Conservation (phyloP, 768 basidiomycete genomes). For the Tricholoma sp. region DNA sequence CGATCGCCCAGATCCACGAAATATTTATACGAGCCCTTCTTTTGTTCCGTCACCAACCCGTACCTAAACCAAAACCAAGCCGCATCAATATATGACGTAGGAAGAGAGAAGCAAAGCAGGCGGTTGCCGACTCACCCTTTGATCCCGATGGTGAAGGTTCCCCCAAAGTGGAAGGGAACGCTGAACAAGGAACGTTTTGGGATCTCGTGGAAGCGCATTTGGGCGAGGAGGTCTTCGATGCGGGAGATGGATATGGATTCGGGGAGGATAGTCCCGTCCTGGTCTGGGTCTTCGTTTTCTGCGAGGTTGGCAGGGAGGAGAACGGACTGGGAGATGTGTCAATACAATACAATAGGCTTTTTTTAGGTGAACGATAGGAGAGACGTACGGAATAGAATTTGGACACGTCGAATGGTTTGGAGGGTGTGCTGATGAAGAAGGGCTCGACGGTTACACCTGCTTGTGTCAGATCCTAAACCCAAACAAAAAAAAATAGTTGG, state of each 20-base stretch:
- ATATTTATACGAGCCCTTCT: conserved; percentile 76
- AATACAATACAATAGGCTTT: too few species aligned
- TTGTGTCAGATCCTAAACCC: conserved; percentile 77
- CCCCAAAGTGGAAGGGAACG: conserved; percentile 74
- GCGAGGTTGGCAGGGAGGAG: conserved; percentile 49
- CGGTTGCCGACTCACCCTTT: conserved; percentile 56
- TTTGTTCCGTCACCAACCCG: conserved; percentile 83
- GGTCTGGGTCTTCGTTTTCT: conserved; percentile 40
- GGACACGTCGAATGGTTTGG: conserved; percentile 62
- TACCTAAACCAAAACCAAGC: conserved; percentile 55
- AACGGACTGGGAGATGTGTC: conserved; percentile 47
- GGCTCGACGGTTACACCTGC: conserved; percentile 78
- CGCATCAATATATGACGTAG: too few species aligned
- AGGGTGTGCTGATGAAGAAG: conserved; percentile 76
- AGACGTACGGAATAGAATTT: conserved; percentile 80
- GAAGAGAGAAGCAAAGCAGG: neutral
- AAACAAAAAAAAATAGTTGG: neutral
- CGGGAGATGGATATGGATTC: conserved; percentile 72
- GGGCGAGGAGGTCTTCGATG: conserved; percentile 70
- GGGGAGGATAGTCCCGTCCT: conserved; percentile 46
- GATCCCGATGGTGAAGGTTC: conserved; percentile 70
- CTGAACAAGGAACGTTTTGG: conserved; percentile 82
- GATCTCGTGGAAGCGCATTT: conserved; percentile 78
- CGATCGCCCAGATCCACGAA: conserved; percentile 75
- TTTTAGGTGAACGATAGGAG: too few species aligned